Conservation (phyloP, 225 moss, liverwort and hornwort species). For the Sphagnum contortum region DNA sequence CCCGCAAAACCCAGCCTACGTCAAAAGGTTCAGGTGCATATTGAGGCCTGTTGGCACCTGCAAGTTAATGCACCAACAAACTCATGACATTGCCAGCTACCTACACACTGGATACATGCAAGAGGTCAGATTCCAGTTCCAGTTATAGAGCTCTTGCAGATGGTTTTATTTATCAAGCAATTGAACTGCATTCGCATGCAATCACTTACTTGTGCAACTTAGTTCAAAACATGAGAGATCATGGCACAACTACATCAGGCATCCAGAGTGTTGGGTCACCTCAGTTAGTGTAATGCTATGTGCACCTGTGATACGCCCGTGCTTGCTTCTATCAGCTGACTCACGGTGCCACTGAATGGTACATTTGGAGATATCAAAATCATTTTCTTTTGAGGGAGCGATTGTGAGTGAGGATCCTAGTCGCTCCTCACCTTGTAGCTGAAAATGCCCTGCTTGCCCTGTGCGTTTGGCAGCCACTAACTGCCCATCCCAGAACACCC, state of each 20-base stretch:
- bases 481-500: slow-evolving; percentile 9
- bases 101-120: too few species aligned
- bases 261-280: neutral
- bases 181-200: too few species aligned
- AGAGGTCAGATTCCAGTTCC: too few species aligned
- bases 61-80: slow-evolving; percentile 3
- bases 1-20: slow-evolving; percentile 70
- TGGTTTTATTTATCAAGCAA: too few species aligned
- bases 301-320: slow-evolving; percentile 72
- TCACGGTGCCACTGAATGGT: slow-evolving; percentile 80
- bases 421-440: slow-evolving; percentile 60
- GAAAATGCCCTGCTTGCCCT: slow-evolving; percentile 48
- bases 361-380: slow-evolving; percentile 58
- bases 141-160: too few species aligned
- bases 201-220: too few species aligned
- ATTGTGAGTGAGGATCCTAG: slow-evolving; percentile 56
- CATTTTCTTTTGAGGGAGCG: slow-evolving; percentile 32
- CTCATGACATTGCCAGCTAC: neutral
- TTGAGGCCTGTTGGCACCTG: slow-evolving; percentile 86
- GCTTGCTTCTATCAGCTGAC: slow-evolving; percentile 56
- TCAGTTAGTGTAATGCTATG: too few species aligned
- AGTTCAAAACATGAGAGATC: neutral
- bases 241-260: neutral
- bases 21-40: slow-evolving; percentile 96
- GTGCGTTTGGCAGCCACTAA: slow-evolving; percentile 51